These are phyloP conservation scores for Colletotrichum orchidophilum DNA, from an alignment of 2,329 filamentous ascomycete genomes.

Conservation along the genomic window DNA sequence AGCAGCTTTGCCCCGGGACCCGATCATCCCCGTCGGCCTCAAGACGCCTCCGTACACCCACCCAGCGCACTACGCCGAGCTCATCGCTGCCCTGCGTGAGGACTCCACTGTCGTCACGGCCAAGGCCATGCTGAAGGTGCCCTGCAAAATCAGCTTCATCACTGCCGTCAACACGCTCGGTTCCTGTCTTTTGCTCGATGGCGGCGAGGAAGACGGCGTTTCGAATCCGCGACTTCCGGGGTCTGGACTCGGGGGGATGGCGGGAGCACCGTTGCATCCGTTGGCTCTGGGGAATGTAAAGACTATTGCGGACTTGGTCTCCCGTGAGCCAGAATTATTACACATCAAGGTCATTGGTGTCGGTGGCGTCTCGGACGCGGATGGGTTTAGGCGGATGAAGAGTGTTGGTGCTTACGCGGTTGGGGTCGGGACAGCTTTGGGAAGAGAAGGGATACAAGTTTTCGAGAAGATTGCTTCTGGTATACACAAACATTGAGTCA, in stretches of 20 bases:
- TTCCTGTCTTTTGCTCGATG: conserved; percentile 67
- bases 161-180: conserved; percentile 80
- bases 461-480: conserved; percentile 65
- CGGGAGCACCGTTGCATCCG: conserved; percentile 76
- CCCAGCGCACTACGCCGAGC: conserved; percentile 67
- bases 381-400: conserved; percentile 72
- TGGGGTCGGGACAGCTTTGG: conserved; percentile 75
- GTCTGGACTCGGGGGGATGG: conserved; percentile 74
- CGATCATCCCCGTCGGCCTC: conserved; percentile 62
- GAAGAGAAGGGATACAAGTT: conserved; percentile 67
- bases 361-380: conserved; percentile 74
- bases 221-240: conserved; percentile 54
- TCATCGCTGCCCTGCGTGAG: conserved; percentile 60
- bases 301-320: conserved; percentile 70
- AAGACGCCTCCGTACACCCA: conserved; percentile 84
- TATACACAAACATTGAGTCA: neutral
- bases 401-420: conserved; percentile 73
- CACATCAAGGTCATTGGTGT: conserved; percentile 75
- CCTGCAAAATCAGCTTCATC: conserved; percentile 66
- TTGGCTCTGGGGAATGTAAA: conserved; percentile 79
- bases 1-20: conserved; percentile 48
- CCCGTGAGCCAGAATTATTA: conserved; percentile 55
- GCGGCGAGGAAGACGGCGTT: conserved; percentile 17
- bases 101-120: conserved; percentile 24
- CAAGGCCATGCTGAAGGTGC: conserved; percentile 24